phyloP scores from a whole-genome alignment of 1,284 basidiomycete genomes.

The Leccinum griseonigrum region DNA sequence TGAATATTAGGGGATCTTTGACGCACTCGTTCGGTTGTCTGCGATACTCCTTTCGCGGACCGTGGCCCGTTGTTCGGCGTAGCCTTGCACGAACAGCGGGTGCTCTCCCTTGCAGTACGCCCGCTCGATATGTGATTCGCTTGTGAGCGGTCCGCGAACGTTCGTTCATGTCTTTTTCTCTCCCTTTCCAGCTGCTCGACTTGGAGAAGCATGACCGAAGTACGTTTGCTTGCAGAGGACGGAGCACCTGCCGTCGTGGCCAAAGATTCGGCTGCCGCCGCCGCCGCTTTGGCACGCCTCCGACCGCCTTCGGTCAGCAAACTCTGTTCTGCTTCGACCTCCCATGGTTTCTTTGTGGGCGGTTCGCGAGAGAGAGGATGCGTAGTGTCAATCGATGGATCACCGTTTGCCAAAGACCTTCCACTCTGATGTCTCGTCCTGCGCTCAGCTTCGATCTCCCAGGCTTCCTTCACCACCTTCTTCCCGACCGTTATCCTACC shows the following conservation, averaged over 20 bases:
- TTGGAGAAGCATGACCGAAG: not conserved
- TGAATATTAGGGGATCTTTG: no score
- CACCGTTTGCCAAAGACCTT: slow-evolving; percentile 23
- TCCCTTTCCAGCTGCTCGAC: no score
- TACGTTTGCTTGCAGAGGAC: slow-evolving; percentile 17
- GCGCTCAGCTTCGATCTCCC: slow-evolving; percentile 72
- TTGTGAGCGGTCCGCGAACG: no score
- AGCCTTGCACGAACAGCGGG: no score
- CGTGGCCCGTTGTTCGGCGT: no score
- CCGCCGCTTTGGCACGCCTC: slow-evolving; percentile 53
- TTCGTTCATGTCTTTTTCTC: no score
- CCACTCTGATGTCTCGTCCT: slow-evolving; percentile 40
- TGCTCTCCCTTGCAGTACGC: no score
- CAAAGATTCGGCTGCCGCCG: slow-evolving; percentile 36
- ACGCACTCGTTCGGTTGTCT: no score
- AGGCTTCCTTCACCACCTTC: slow-evolving; percentile 63
- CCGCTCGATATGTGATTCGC: no score
- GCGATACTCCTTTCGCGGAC: no score
- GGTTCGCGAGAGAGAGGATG: slow-evolving; percentile 29
- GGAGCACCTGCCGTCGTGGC: slow-evolving; percentile 11
- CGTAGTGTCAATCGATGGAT: slow-evolving; percentile 3
- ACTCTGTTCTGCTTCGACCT: slow-evolving; percentile 72
- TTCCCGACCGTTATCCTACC: slow-evolving; percentile 67
- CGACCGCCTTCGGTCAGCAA: slow-evolving; percentile 70
- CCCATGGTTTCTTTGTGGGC: slow-evolving; percentile 66